These are phyloP conservation scores for Penicillium aurantiogriseum DNA, from an alignment of 2,329 filamentous ascomycete species.

Conservation along the genomic window DNA sequence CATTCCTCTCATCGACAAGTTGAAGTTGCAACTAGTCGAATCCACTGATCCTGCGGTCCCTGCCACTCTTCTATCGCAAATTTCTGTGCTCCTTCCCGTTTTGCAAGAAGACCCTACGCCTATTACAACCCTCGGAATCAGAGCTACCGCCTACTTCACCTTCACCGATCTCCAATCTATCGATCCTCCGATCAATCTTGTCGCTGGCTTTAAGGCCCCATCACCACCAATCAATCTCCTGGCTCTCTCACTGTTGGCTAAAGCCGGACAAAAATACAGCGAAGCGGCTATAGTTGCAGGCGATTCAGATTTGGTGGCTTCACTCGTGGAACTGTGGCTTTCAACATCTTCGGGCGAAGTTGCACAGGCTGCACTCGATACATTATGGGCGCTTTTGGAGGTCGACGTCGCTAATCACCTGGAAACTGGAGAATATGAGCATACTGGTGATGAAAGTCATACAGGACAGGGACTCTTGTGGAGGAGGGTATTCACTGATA, in stretches of 20 bases:
- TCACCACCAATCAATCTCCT: conserved; percentile 56
- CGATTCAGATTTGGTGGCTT: conserved; percentile 53
- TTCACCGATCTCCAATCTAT: conserved; percentile 51
- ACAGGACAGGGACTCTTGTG: conserved; percentile 56
- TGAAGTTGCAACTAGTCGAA: conserved; percentile 46
- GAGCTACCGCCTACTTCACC: conserved; percentile 49
- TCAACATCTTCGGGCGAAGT: conserved; percentile 56
- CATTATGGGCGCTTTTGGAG: conserved; percentile 54
- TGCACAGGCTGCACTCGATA: conserved; percentile 53
- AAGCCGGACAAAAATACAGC: conserved; percentile 51
- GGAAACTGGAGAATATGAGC: conserved; percentile 27
- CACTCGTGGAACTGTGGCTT: conserved; percentile 59
- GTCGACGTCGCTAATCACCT: conserved; percentile 45
- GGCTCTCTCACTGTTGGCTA: conserved; percentile 56
- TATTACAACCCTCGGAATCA: conserved; percentile 53
- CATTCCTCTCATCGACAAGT: conserved; percentile 50
- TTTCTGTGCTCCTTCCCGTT: conserved; percentile 52
- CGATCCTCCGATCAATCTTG: conserved; percentile 53
- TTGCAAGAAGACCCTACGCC: conserved; percentile 60
- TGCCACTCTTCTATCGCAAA: conserved; percentile 43
- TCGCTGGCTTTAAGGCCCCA: conserved; percentile 53
- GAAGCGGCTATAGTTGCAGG: conserved; percentile 60
- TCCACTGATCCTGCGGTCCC: conserved; percentile 38
- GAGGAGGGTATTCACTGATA: conserved; percentile 62
- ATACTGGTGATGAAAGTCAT: conserved; percentile 21